Base-by-base conservation (phyloP, 805 yeast species). In the Wickerhamomyces queroliae region DNA sequence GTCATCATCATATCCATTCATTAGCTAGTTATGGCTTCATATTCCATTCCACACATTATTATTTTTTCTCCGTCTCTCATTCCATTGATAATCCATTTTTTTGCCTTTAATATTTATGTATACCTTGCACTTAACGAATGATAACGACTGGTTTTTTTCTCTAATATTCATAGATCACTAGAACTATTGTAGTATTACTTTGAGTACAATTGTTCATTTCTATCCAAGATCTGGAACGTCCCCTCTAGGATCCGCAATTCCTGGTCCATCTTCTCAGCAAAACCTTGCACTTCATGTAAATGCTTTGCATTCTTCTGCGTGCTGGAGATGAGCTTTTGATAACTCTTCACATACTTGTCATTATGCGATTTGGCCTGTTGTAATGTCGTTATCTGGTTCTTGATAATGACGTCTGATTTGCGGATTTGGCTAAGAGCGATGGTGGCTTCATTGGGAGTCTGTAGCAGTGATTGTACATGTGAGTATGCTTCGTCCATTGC, bases 251-350 rank as follows among this genome's bases (percentile, higher is more conserved):
- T 77, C 35, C 95, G 61, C 16, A 89, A 60, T 37, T 80, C 79
- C 46, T 82, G 83, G 58, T 88, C 95, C 3, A 85, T 52, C 13
- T 71, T 44, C 54, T 88, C 96, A 0, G 87, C 78, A 48, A 76
- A 67, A 32, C 67, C 64, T 49, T 79, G 85, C 3, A 75, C 54
- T 36, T 66, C 64, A 1, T 64, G 31, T 11, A 22, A 29, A 15
- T 30, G 30, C 21, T 21, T 24, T 19, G 25, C 24, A 34, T 16
- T 30, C 3, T 6, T 2, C 3, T 25, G 31, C 6, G 33, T 39
- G 11, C 15, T 13, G 6, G 11, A 3, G 13, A 43, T 7, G 21
- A 45, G 35, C 41, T 44, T 40, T 15, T 39, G 33, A 37, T 46
- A 40, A 9, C 40, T 39, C 16, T 22, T 28, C 1, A 36, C 12